phyloP scores from a whole-genome alignment of 768 basidiomycete genomes.

The Leccinum subtestaceum region DNA sequence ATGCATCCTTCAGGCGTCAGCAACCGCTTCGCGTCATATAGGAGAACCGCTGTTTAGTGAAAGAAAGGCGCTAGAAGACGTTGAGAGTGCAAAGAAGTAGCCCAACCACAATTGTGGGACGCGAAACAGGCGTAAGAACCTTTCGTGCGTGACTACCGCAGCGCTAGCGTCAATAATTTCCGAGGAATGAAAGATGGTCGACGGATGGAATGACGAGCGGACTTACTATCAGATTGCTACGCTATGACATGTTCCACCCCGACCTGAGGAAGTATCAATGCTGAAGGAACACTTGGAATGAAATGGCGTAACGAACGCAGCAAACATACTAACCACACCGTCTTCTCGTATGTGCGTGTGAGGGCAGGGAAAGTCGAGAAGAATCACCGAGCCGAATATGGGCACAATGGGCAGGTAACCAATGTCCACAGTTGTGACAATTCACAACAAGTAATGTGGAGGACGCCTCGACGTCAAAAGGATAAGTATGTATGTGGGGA shows the following conservation, averaged over 20 bases:
- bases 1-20: slow-evolving; percentile 10
- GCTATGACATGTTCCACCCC: neutral
- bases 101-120: neutral
- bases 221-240: slow-evolving; percentile 8
- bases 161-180: slow-evolving; percentile 23
- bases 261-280: slow-evolving; percentile 11
- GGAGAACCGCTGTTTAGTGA: slow-evolving; percentile 2
- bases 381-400: slow-evolving; percentile 16
- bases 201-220: slow-evolving; percentile 15
- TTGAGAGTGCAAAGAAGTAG: slow-evolving; percentile 8
- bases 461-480: slow-evolving; percentile 24
- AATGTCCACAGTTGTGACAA: slow-evolving; percentile 20
- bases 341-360: slow-evolving; percentile 14
- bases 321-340: slow-evolving; percentile 21
- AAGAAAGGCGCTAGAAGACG: slow-evolving; percentile 13
- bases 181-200: slow-evolving; percentile 25
- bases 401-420: slow-evolving; percentile 20
- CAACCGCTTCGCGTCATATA: slow-evolving; percentile 7
- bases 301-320: slow-evolving; percentile 20
- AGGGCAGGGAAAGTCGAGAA: slow-evolving; percentile 15
- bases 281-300: slow-evolving; percentile 21
- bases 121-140: slow-evolving; percentile 6
- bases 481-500: slow-evolving; percentile 1
- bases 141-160: slow-evolving; percentile 14
- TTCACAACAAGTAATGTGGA: slow-evolving; percentile 34